Evolutionary conservation across 768 basidiomycete genomes (phyloP).

Genomic region (Flagelloscypha sp.): DNA sequence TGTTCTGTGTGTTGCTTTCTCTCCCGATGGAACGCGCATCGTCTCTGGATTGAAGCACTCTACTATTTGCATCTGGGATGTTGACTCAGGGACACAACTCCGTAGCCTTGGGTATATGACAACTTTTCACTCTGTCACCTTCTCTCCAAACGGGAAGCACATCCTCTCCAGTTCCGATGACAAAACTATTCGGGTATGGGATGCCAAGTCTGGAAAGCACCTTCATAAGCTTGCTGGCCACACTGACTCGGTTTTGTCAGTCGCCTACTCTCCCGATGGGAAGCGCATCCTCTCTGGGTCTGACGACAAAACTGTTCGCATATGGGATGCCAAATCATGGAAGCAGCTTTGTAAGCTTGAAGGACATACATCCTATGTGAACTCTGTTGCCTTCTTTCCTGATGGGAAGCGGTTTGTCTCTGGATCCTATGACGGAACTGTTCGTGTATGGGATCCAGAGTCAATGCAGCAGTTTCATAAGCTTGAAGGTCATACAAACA

Average conservation of each 20-base stretch:
- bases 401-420: background rate
- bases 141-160: background rate
- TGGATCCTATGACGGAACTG: background rate
- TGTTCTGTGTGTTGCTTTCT: slow-evolving; percentile 27
- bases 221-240: background rate
- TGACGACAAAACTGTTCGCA: slow-evolving; percentile 5
- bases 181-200: slow-evolving; percentile 1
- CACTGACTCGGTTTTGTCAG: background rate
- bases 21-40: slow-evolving; percentile 29
- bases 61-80: slow-evolving; percentile 3
- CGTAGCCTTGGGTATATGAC: background rate
- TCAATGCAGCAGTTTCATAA: background rate
- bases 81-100: background rate
- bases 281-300: slow-evolving; percentile 3
- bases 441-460: background rate
- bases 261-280: slow-evolving; percentile 3
- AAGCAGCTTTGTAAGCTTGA: background rate
- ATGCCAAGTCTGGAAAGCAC: no score
- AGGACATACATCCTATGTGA: background rate
- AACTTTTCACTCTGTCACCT: background rate
- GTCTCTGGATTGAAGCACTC: slow-evolving; percentile 31
- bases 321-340: slow-evolving; percentile 4
- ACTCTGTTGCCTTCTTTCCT: background rate
- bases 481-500: slow-evolving; percentile 2
- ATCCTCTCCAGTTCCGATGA: background rate